These are phyloP conservation scores for Trametes pubescens DNA, from an alignment of 1,284 basidiomycete species.

Conservation along the genomic window DNA sequence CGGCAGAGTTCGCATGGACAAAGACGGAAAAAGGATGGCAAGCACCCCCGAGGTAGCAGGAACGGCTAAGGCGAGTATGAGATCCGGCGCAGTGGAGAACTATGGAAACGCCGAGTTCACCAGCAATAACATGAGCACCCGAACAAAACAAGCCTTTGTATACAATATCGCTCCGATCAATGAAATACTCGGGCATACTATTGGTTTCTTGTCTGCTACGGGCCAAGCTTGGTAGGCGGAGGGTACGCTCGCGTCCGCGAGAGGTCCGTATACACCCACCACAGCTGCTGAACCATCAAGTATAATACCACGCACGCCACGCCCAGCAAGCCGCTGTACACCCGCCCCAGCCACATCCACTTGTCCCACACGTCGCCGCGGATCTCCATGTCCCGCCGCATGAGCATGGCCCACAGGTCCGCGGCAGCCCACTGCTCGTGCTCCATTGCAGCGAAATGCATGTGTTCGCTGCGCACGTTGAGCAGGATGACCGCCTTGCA, in stretches of 20 bases:
- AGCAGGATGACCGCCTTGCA: constrained; percentile 29
- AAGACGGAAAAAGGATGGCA: too few relatives aligned
- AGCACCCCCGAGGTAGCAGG: too few relatives aligned
- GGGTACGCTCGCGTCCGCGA: not conserved
- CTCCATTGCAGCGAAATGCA: constrained; percentile 13
- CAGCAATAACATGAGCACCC: too few relatives aligned
- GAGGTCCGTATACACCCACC: not conserved
- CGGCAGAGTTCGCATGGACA: too few relatives aligned
- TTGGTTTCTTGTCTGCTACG: too few relatives aligned
- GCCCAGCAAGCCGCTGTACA: constrained; percentile 9
- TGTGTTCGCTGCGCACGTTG: constrained; percentile 22
- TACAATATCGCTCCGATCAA: too few relatives aligned
- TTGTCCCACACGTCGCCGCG: not conserved
- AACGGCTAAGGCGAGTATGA: too few relatives aligned
- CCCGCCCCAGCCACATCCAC: constrained; percentile 7
- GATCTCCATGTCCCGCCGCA: constrained; percentile 6
- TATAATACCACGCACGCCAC: not conserved
- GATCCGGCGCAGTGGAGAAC: too few relatives aligned
- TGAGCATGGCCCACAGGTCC: constrained; percentile 21
- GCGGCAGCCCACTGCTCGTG: constrained; percentile 17
- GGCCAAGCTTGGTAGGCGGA: not conserved
- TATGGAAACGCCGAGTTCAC: too few relatives aligned
- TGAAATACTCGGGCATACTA: too few relatives aligned
- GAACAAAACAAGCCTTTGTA: too few relatives aligned
- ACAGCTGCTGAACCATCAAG: constrained; percentile 1